Base-by-base conservation (phyloP, 2,329 filamentous ascomycete species). In the Aureobasidium sp. region DNA sequence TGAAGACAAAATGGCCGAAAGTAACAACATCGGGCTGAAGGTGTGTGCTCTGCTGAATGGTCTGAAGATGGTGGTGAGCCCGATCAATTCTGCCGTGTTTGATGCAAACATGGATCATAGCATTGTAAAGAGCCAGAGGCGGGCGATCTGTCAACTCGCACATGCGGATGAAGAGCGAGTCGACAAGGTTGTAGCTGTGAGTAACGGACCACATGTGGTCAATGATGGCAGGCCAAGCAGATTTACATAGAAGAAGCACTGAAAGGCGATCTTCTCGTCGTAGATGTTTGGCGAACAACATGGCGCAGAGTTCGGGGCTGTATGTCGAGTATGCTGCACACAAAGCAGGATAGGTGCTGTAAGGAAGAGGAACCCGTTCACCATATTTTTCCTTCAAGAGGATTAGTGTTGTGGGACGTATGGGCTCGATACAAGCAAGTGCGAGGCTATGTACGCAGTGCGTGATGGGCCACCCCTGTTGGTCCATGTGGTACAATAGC, bases 1-100 rank as follows among this genome's bases (percentile, higher is more conserved):
- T 22, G 47, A 40, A 52, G 17, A 61, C 40, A 33, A 61, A 61
- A 22, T 61, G 60, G 15, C 60, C 60, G 40, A 48, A 61, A 15
- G 60, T 61, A n/a, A 45, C 24, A 29, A 61, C 12, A 19, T 61
- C 42, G 15, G 60, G 40, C 22, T 49, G 29, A 2, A 61, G 14
- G 11, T 37, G 19, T 37, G 15, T 11, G 15, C 33, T 40, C 17
- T 61, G n/a, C 22, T 61, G 49, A 15, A 61, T 61, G 35, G 19
- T 53, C 2, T 17, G 15, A 6, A 61, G 60, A 61, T 45, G 35
- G 11, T 49, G 12, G 27, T 49, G 39, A 29, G 60, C 60, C 49
- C 19, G 27, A 19, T 47, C 22, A 15, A 37, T 2, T 14, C 29
- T 29, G 9, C 49, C 40, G 15, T n/a, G 22, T 15, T 56, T 11